Conservation (phyloP, 202 grass and related monocot genomes). For the Carex arenaria region DNA sequence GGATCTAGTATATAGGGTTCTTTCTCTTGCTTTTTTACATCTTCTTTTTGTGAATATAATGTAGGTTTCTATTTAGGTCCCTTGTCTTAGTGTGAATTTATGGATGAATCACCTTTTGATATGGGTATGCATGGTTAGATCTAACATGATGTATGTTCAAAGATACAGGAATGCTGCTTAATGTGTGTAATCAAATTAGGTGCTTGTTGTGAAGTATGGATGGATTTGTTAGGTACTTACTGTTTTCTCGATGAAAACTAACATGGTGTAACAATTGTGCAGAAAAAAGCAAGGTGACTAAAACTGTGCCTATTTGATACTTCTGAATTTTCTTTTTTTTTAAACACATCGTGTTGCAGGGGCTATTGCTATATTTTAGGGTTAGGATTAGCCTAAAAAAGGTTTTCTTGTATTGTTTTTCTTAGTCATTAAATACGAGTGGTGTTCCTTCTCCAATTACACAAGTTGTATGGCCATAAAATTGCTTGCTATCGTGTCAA, state of each 20-base stretch:
- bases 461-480: too few species aligned
- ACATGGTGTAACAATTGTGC: background rate
- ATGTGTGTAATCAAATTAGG: background rate
- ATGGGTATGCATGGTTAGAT: background rate
- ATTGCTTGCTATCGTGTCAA: too few species aligned
- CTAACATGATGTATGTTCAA: background rate
- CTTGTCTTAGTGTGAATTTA: background rate
- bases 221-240: background rate
- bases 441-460: too few species aligned
- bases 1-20: background rate
- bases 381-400: too few species aligned
- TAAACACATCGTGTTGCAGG: too few species aligned
- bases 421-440: too few species aligned
- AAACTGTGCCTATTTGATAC: background rate
- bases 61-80: background rate
- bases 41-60: constrained; percentile 3
- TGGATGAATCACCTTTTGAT: background rate
- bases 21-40: background rate
- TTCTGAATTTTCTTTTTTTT: too few species aligned
- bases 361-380: too few species aligned
- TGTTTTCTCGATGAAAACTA: background rate
- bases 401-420: too few species aligned
- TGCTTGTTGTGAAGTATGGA: background rate
- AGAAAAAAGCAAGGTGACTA: background rate
- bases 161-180: background rate